Base-by-base conservation (phyloP, 2,329 filamentous ascomycete genomes). In the Thelonectria rubi region DNA sequence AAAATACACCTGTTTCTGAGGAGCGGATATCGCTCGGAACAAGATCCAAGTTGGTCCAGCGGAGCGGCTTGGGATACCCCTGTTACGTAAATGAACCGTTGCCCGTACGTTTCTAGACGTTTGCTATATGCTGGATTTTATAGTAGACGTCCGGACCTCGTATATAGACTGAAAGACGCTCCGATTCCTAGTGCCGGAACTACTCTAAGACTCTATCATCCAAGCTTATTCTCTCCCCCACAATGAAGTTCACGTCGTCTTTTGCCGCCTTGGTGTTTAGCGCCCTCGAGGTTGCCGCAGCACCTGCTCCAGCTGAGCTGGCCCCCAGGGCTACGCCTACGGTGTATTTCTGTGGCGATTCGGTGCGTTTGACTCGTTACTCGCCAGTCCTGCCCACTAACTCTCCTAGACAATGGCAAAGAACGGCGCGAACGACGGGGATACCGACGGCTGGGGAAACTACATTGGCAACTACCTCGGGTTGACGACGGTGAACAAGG, bases 281-380 rank as follows among this genome's bases (percentile, higher is more conserved):
- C 15, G 65, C 62, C 32, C 48, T 67, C 26, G 58, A 65, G 11
- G 57, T 55, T 3, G 61, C 64, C 1, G 65, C 63, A 2, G 52
- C 48, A 5, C 65, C 66, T 6, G 55, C 54, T 5, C 57, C 58
- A 11, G 45, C 34, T 18, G 43, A 62, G 18, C 43, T 62, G 18
- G 57, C 55, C 2, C 57, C 48, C 2, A 53, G 56, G 24, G 62
- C 63, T 7, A 63, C 58, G 6, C 66, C 66, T 2, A 86, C 81
- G 1, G 76, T 87, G 18, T 86, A 85, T 66, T 76, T 88, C 39
- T 84, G 83, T 9, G 87, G 87, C 34, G 87, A 89, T 71, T 87
- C 84, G 2, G 34, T 37, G 34, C 34, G 34, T 14, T 37, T 10
- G 6, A 37, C 12, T 14, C 12, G 15, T 37, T 6, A 5, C 32